Evolutionary conservation across 1,284 basidiomycete genomes (phyloP).

Genomic region (Ustilago vetiveriae): DNA sequence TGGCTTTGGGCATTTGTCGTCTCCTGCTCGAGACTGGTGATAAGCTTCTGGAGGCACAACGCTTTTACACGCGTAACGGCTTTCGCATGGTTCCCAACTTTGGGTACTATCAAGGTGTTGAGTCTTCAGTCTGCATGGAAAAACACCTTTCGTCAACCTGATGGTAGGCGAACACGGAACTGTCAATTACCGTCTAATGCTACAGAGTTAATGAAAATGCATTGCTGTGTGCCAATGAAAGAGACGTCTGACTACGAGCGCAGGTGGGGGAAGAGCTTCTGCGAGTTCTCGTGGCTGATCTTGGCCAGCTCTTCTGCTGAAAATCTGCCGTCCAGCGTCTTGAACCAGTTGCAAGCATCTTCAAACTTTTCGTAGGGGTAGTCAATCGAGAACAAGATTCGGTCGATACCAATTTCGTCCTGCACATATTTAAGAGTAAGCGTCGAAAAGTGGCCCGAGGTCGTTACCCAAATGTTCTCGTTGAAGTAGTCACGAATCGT

Average conservation of each 20-base stretch:
- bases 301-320: conserved; percentile 39
- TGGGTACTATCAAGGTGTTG: conserved; percentile 33
- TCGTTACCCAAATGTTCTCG: conserved; percentile 64
- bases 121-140: conserved; percentile 37
- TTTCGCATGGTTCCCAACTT: conserved; percentile 31
- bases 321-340: conserved; percentile 36
- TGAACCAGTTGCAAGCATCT: conserved; percentile 64
- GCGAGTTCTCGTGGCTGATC: conserved; percentile 46
- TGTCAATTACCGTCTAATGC: no score
- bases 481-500: conserved; percentile 55
- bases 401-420: conserved; percentile 61
- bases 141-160: not conserved
- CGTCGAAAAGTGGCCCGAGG: conserved; percentile 57
- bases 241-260: conserved; percentile 13
- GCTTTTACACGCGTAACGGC: conserved; percentile 35
- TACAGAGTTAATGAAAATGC: no score
- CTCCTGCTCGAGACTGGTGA: conserved; percentile 37
- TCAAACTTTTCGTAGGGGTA: conserved; percentile 67
- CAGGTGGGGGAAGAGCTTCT: conserved; percentile 44
- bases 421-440: conserved; percentile 56
- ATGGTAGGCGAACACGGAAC: not conserved
- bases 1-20: conserved; percentile 8
- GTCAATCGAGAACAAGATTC: conserved; percentile 67
- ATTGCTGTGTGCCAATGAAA: no score
- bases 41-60: conserved; percentile 24